These are phyloP conservation scores for Eucalyptus rudis DNA, from an alignment of 345 rosid genomes.

Conservation along the genomic window DNA sequence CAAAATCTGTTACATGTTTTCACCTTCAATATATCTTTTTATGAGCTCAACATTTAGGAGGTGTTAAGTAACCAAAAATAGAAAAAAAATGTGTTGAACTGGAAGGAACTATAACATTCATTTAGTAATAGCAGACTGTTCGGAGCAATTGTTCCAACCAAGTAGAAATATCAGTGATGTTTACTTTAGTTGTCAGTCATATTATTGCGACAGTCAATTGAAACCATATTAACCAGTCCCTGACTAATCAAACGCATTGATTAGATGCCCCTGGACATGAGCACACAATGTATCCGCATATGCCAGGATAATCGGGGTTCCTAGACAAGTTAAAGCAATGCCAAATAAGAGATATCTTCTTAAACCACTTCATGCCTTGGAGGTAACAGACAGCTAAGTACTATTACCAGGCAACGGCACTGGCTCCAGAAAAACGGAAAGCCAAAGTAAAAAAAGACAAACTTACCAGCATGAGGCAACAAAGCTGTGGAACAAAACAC, in stretches of 20 bases:
- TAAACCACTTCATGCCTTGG: neutral
- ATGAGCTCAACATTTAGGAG: neutral
- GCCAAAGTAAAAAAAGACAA: neutral
- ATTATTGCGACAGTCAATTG: neutral
- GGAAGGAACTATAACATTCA: neutral
- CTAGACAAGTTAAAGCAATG: neutral
- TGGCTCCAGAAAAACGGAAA: neutral
- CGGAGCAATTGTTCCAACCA: neutral
- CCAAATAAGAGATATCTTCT: neutral
- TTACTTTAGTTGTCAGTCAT: neutral
- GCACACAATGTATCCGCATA: neutral
- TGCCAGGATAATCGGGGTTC: neutral
- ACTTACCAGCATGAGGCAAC: conserved; percentile 72
- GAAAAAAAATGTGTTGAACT: neutral
- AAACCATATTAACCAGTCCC: neutral
- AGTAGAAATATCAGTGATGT: neutral
- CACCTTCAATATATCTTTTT: neutral
- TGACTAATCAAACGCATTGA: neutral
- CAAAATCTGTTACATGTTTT: neutral
- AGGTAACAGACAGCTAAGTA: neutral
- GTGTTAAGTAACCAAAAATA: neutral
- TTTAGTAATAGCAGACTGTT: neutral
- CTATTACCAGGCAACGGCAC: neutral
- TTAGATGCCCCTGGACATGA: neutral
- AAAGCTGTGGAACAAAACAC: conserved; percentile 65